A percentile compares a stretch with the other conserved stretches of the same genome.
These are phyloP conservation scores for Hyaloperonospora brassicae DNA, from an alignment of 352 stramenopile genomes.

Conservation along the genomic window DNA sequence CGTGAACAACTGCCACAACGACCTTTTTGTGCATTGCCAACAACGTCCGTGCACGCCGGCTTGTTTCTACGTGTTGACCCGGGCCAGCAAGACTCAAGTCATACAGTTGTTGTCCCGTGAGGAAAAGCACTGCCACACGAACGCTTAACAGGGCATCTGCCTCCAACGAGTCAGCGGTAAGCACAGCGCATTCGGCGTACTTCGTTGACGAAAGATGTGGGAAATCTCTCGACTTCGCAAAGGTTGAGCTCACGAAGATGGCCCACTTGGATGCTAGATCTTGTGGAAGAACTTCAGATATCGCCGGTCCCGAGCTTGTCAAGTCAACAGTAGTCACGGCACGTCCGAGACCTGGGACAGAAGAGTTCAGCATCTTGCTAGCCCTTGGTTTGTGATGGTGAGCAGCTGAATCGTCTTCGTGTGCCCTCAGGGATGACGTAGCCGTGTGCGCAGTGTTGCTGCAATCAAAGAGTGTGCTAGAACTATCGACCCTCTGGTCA, in stretches of 20 bases:
- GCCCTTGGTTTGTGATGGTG: background rate
- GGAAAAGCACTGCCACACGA: constrained; percentile 24
- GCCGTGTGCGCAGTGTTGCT: constrained; percentile 2
- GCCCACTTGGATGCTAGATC: constrained; percentile 11
- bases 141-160: constrained; percentile 41
- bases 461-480: background rate
- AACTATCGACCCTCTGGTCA: background rate
- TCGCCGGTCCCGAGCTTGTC: constrained; percentile 8
- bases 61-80: constrained; percentile 21
- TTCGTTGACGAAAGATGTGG: constrained; percentile 16
- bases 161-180: constrained; percentile 39
- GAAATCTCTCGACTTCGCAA: constrained; percentile 25
- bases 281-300: constrained; percentile 3
- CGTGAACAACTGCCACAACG: constrained; percentile 30
- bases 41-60: constrained; percentile 26
- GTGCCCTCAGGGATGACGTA: constrained; percentile 3
- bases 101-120: constrained; percentile 19
- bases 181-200: constrained; percentile 14
- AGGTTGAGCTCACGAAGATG: constrained; percentile 28
- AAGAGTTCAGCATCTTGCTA: background rate
- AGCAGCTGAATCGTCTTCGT: constrained; percentile 3
- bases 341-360: background rate
- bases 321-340: constrained; percentile 12
- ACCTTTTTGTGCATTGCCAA: constrained; percentile 49
- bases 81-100: constrained; percentile 14